A percentile compares a stretch with the other conserved stretches of the same genome.
These are phyloP conservation scores for Flaveria ramosissima DNA, from an alignment of 129 eudicot species.

Conservation along the genomic window DNA sequence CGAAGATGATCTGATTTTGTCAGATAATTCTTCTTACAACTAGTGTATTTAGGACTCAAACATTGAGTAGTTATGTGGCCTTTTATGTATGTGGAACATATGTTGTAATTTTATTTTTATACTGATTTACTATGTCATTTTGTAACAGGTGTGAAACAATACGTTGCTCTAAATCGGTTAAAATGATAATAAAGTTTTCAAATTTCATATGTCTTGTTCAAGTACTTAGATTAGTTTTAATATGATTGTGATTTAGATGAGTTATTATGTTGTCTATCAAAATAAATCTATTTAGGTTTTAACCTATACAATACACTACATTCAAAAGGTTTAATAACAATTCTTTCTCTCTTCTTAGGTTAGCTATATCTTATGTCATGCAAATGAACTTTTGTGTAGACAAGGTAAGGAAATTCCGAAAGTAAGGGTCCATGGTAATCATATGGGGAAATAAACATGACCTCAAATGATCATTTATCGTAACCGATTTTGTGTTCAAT, in stretches of 20 bases:
- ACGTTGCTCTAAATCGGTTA: too few species aligned
- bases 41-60: too few species aligned
- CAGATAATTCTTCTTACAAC: too few species aligned
- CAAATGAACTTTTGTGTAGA: slow-evolving; percentile 8
- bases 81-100: too few species aligned
- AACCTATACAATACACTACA: background rate
- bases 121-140: too few species aligned
- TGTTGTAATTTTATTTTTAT: too few species aligned
- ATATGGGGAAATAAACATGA: background rate
- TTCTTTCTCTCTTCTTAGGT: background rate
- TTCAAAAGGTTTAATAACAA: background rate
- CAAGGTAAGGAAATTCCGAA: background rate
- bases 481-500: background rate
- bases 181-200: too few species aligned
- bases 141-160: too few species aligned
- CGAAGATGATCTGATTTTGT: too few species aligned
- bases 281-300: background rate
- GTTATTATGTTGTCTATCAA: background rate
- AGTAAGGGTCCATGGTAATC: background rate
- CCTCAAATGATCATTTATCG: background rate
- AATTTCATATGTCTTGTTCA: too few species aligned
- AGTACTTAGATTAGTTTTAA: too few species aligned
- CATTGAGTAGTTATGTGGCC: too few species aligned
- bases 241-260: background rate
- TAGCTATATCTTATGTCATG: slow-evolving; percentile 2